Percentiles rank a stretch among this genome's conserved stretches.
Evolutionary conservation across 495 filamentous ascomycete species (phyloP).

Genomic region (Parathielavia appendiculata): DNA sequence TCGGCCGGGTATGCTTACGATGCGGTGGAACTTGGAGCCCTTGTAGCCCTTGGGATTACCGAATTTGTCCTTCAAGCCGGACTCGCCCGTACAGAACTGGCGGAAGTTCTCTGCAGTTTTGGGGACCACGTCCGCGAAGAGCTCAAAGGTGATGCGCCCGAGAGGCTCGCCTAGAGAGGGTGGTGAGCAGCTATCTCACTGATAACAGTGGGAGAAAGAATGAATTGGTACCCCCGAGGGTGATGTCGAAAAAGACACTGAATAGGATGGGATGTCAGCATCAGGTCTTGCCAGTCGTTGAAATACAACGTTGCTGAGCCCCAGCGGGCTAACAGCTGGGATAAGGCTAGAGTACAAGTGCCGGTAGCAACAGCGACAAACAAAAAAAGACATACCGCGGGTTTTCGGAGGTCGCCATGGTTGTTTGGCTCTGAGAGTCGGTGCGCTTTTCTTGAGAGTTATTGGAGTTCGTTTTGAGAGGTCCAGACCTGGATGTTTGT

Average conservation of each 20-base stretch:
- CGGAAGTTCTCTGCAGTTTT: constrained; percentile 95
- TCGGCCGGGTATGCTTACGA: constrained; percentile 56
- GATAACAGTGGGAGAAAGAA: constrained; percentile 13
- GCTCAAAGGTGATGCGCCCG: constrained; percentile 88
- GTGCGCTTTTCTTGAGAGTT: too few relatives aligned
- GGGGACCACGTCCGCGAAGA: constrained; percentile 79
- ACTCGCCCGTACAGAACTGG: constrained; percentile 94
- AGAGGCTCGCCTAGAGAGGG: constrained; percentile 67
- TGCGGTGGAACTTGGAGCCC: constrained; percentile 87
- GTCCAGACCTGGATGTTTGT: too few relatives aligned
- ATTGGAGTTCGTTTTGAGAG: too few relatives aligned
- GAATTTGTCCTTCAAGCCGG: constrained; percentile 56
- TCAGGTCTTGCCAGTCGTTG: not conserved
- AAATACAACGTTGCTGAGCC: not conserved
- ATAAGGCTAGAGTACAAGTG: too few relatives aligned
- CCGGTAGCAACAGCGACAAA: too few relatives aligned
- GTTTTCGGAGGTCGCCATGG: too few relatives aligned
- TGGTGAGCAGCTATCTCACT: constrained; percentile 4
- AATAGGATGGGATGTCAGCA: not conserved
- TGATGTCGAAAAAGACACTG: constrained; percentile 89
- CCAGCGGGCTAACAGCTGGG: too few relatives aligned
- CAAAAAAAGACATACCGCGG: too few relatives aligned
- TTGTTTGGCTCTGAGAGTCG: too few relatives aligned
- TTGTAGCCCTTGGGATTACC: constrained; percentile 92
- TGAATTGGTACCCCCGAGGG: constrained; percentile 69